Base-by-base conservation (phyloP, 805 yeast genomes). In the Ogataea paraovalis region DNA sequence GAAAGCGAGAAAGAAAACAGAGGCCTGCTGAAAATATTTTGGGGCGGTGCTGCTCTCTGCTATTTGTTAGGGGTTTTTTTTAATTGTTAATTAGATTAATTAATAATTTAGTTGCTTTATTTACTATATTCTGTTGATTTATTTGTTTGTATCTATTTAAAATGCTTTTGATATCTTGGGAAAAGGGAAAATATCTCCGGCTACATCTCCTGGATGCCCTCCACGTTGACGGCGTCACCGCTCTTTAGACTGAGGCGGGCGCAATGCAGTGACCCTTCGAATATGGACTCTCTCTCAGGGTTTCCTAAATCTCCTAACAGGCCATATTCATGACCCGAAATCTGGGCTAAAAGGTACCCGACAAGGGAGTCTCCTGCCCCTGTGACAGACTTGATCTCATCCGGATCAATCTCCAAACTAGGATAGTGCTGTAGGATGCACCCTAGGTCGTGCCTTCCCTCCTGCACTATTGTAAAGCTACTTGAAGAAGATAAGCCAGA, bases 291-390 rank as follows among this genome's bases (percentile, higher is more conserved):
- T 38, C 69, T 52, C 19, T 47, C 52, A 3, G 32, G 14, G 16
- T 42, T 46, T 6, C 14, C 23, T 37, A 58, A 22, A 30, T 50
- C 55, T 16, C 30, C 47, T 37, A 48, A 43, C 20, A 52, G 41
- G n/a, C 36, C 32, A 10, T 44, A 47, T 3, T 55, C 42, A 10
- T 48, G 50, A 18, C 49, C 45, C 2, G 69, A 64, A 43, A 75
- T 50, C 47, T 71, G 71, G 2, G 82, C 68, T 12, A 79, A 61
- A 20, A 89, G 52, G 23, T 74, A 79, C 0, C 96, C 96, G 25
- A 81, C 74, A 39, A 89, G 71, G 0, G 94, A 75, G 64, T 89
- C 96, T 10, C 96, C 97, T 0, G 96, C 96, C 2, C 96, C 97
- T 9, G 92, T 87, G 28, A 86, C 96, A 54, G 83, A 87, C 25